phyloP scores from a whole-genome alignment of 1,284 basidiomycete species.

The Porodaedalea pini region DNA sequence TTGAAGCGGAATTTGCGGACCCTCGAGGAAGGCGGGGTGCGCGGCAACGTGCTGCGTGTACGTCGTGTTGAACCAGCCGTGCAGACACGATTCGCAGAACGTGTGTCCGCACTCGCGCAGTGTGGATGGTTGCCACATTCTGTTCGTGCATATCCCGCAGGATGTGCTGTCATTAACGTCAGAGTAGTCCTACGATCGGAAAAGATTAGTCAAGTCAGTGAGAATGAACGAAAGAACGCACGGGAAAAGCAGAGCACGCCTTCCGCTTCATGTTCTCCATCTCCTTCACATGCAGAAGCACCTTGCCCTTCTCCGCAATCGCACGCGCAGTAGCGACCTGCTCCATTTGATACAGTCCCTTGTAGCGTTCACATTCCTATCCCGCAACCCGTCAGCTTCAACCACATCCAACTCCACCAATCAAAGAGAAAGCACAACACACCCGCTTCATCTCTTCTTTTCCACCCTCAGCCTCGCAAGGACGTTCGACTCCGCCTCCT shows the following conservation, averaged over 20 bases:
- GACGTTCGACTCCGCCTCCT: background rate
- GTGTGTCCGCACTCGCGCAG: slow-evolving; percentile 65
- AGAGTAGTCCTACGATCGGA: background rate
- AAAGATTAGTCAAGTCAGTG: background rate
- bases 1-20: slow-evolving; percentile 21
- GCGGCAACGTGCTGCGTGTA: slow-evolving; percentile 45
- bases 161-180: slow-evolving; percentile 8
- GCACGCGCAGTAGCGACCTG: too few species aligned
- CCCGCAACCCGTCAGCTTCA: too few species aligned
- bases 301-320: background rate
- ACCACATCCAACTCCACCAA: too few species aligned
- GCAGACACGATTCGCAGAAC: slow-evolving; percentile 60
- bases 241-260: background rate
- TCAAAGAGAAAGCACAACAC: background rate
- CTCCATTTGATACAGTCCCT: background rate
- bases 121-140: slow-evolving; percentile 13
- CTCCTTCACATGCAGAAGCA: background rate
- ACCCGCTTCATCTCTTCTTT: slow-evolving; percentile 12
- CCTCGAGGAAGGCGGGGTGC: slow-evolving; percentile 44
- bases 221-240: background rate
- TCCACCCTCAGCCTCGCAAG: slow-evolving; percentile 1
- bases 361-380: background rate
- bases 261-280: background rate
- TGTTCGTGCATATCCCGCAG: slow-evolving; percentile 14
- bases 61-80: slow-evolving; percentile 60